Evolutionary conservation across 192 early-diverging fungal species (phyloP).

Genomic region (Podila horticola): DNA sequence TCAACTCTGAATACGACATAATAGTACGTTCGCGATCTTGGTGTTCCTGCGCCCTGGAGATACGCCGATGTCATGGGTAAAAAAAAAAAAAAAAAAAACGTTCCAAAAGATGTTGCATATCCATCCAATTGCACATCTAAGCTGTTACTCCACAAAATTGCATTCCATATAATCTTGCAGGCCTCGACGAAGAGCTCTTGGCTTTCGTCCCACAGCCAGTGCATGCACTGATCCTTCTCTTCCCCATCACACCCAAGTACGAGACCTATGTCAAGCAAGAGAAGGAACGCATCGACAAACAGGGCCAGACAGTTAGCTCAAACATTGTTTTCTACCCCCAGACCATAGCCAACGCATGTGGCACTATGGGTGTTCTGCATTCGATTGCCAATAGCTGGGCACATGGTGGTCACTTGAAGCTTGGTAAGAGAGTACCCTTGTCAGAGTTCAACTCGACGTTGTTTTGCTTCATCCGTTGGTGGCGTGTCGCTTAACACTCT

Average conservation of each 20-base stretch:
- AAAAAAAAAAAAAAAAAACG: neutral
- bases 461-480: no score
- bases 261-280: slow-evolving; percentile 64
- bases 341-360: slow-evolving; percentile 93
- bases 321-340: slow-evolving; percentile 84
- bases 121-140: neutral
- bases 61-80: slow-evolving; percentile 87
- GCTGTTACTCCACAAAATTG: neutral
- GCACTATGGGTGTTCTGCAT: slow-evolving; percentile 94
- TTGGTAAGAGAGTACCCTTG: slow-evolving; percentile 25
- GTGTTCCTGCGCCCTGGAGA: slow-evolving; percentile 66
- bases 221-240: slow-evolving; percentile 88
- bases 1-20: slow-evolving; percentile 7
- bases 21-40: slow-evolving; percentile 76
- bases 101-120: neutral
- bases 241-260: slow-evolving; percentile 76
- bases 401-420: slow-evolving; percentile 55
- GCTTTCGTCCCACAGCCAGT: slow-evolving; percentile 85
- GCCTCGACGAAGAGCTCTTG: slow-evolving; percentile 87
- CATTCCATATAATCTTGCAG: slow-evolving; percentile 27
- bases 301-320: slow-evolving; percentile 62
- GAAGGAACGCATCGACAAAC: slow-evolving; percentile 53
- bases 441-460: neutral
- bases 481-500: neutral
- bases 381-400: slow-evolving; percentile 80